Percentiles rank a stretch among this genome's conserved stretches.
These are phyloP conservation scores for Nissolia schottii DNA, from an alignment of 306 rosid genomes.

Conservation along the genomic window DNA sequence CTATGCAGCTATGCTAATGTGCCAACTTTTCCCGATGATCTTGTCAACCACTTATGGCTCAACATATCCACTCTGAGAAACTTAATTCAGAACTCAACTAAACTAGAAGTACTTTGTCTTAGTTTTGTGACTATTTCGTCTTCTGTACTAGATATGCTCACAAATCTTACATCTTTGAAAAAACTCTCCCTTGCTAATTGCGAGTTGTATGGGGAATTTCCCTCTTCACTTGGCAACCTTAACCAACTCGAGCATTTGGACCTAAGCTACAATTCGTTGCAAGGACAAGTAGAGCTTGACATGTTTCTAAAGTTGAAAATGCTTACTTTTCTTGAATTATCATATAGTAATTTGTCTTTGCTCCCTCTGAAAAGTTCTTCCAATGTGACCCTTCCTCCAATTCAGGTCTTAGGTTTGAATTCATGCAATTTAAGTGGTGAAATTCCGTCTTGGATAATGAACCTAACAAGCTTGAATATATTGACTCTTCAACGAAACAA, in stretches of 20 bases:
- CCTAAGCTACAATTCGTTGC: neutral
- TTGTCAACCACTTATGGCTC: neutral
- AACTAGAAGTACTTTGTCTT: neutral
- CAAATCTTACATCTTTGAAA: conserved; percentile 23
- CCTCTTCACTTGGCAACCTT: conserved; percentile 28
- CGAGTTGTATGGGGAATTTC: conserved; percentile 27
- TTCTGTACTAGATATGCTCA: conserved; percentile 12
- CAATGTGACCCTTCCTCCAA: neutral
- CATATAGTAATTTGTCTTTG: neutral
- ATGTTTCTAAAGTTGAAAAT: neutral
- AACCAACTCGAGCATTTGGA: neutral
- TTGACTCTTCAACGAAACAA: neutral
- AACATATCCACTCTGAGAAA: neutral
- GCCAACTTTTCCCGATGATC: neutral
- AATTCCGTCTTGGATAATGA: conserved; percentile 16
- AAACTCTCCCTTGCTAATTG: neutral
- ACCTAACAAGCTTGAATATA: neutral
- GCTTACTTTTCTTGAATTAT: neutral
- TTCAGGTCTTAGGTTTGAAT: too few species aligned
- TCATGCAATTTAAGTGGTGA: neutral
- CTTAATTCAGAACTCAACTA: conserved; percentile 17
- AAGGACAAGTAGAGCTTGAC: neutral
- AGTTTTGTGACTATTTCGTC: neutral
- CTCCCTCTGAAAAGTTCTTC: neutral
- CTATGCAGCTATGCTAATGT: neutral